phyloP scores from a whole-genome alignment of 148 eudicot genomes.

The Pouteria glomerata region DNA sequence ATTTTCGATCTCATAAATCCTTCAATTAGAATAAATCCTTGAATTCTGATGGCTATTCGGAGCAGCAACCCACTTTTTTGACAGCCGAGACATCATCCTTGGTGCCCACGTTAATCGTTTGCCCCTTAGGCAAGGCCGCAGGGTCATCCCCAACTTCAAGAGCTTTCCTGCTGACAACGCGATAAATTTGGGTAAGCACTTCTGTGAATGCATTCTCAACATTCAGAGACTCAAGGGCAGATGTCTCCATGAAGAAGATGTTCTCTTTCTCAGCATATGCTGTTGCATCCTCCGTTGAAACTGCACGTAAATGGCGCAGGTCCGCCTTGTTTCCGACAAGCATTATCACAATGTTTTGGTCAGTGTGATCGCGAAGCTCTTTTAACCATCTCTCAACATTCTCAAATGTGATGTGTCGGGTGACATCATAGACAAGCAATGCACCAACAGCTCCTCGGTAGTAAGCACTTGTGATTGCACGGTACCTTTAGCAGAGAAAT shows the following conservation, averaged over 20 bases:
- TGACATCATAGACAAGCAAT: constrained; percentile 42
- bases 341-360: constrained; percentile 43
- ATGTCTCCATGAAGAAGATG: constrained; percentile 45
- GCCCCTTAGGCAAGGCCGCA: constrained; percentile 34
- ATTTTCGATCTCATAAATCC: background rate
- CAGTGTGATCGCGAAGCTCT: constrained; percentile 49
- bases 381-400: constrained; percentile 51
- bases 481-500: constrained; percentile 25
- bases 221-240: constrained; percentile 46
- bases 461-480: constrained; percentile 55
- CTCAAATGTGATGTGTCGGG: constrained; percentile 43
- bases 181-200: constrained; percentile 41
- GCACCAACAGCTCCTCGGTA: constrained; percentile 57
- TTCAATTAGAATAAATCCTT: too few relatives aligned
- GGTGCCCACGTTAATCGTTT: constrained; percentile 35
- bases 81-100: constrained; percentile 45
- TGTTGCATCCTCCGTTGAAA: constrained; percentile 43
- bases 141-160: constrained; percentile 37
- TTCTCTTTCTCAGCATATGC: constrained; percentile 37
- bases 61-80: constrained; percentile 42
- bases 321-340: constrained; percentile 49
- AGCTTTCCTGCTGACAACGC: constrained; percentile 37
- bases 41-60: constrained; percentile 17
- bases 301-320: constrained; percentile 46
- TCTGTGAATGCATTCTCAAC: constrained; percentile 43